Conservation (phyloP, 495 filamentous ascomycete genomes). For the Talaromyces ruber region DNA sequence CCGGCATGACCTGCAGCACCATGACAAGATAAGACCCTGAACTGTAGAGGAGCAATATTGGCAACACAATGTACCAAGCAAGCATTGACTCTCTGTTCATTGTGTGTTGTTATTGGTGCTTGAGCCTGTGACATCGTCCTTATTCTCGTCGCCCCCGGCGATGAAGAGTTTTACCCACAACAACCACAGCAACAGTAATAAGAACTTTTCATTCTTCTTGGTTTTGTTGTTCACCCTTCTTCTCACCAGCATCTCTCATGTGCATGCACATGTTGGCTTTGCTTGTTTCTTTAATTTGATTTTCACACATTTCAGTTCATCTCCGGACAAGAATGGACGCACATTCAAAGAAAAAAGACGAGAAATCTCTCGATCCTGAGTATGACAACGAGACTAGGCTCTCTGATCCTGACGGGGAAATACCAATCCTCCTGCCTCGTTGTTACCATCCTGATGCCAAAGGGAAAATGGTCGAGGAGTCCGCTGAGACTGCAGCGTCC, state of each 20-base stretch:
- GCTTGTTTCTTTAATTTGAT: neutral
- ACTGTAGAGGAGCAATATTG: neutral
- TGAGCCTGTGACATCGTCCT: neutral
- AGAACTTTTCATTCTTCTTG: constrained; percentile 1
- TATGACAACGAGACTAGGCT: neutral
- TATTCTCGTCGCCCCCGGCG: neutral
- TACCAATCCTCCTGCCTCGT: neutral
- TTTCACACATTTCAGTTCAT: neutral
- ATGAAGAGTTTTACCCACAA: neutral
- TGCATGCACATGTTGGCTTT: neutral
- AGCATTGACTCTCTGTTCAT: neutral
- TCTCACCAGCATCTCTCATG: neutral
- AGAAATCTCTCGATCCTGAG: neutral
- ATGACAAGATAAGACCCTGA: neutral
- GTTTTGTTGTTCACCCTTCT: neutral
- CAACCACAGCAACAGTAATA: neutral
- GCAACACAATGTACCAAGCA: neutral
- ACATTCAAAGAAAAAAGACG: neutral
- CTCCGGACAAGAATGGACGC: neutral
- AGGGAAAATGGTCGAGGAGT: neutral
- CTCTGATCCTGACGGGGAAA: neutral
- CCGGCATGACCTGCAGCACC: neutral
- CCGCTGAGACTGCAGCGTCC: neutral
- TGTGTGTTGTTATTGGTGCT: neutral
- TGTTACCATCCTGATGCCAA: neutral